phyloP scores from a whole-genome alignment of 2,329 filamentous ascomycete species.

The Elsinoe necatrix region DNA sequence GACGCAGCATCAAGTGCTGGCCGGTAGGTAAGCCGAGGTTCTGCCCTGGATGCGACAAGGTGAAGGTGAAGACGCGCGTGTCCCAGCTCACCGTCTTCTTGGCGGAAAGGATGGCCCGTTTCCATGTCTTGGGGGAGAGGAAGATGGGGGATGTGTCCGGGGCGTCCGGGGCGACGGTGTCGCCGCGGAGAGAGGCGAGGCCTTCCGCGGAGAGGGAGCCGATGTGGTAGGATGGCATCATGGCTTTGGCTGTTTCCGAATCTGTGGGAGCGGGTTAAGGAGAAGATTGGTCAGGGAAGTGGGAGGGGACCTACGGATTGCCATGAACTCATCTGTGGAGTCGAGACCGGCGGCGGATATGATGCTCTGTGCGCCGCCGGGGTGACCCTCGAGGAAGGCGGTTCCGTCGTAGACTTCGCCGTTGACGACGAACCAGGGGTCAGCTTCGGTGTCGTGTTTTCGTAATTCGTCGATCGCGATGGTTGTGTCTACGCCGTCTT shows the following conservation, averaged over 20 bases:
- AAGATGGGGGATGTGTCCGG: constrained; percentile 50
- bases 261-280: constrained; percentile 45
- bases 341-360: constrained; percentile 73
- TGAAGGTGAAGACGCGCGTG: constrained; percentile 73
- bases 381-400: constrained; percentile 69
- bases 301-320: constrained; percentile 61
- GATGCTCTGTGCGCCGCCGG: constrained; percentile 80
- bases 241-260: constrained; percentile 81
- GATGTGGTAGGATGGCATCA: constrained; percentile 82
- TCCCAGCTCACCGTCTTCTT: constrained; percentile 68
- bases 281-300: background rate
- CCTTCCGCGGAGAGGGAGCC: constrained; percentile 61
- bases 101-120: constrained; percentile 57
- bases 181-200: constrained; percentile 43
- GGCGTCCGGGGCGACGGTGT: constrained; percentile 35
- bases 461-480: constrained; percentile 66
- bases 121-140: constrained; percentile 64
- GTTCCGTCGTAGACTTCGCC: constrained; percentile 87
- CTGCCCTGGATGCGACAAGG: constrained; percentile 63
- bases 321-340: constrained; percentile 78
- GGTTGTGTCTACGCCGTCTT: constrained; percentile 51
- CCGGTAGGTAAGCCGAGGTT: constrained; percentile 69
- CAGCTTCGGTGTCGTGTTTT: constrained; percentile 54
- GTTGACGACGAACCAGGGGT: constrained; percentile 81
- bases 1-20: constrained; percentile 77